A percentile compares a stretch with the other conserved stretches of the same genome.
Conservation (phyloP, 495 filamentous ascomycete genomes). For the Wilcoxina mikolae region DNA sequence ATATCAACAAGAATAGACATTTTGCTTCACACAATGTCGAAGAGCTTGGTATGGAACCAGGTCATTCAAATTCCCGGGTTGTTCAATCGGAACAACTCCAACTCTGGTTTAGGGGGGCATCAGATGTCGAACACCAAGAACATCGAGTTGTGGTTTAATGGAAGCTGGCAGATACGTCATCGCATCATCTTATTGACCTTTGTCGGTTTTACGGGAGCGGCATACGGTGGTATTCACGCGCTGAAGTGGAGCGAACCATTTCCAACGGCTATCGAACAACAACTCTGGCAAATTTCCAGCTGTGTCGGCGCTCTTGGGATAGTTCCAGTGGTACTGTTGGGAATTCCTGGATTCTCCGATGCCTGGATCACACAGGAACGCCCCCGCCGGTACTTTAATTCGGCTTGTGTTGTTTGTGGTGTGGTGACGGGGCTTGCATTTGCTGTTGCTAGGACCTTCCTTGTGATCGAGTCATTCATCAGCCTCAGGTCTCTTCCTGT, state of each 20-base stretch:
- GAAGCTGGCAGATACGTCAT: not conserved
- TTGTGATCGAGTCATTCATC: constrained; percentile 8
- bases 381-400: not conserved
- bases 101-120: not conserved
- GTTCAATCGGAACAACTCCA: not conserved
- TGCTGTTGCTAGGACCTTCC: constrained; percentile 1
- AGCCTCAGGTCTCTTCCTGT: not conserved
- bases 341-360: not conserved
- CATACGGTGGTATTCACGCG: constrained; percentile 1
- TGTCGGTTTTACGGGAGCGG: not conserved
- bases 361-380: not conserved
- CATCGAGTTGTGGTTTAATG: not conserved
- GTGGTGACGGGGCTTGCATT: constrained; percentile 5
- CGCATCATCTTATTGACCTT: not conserved
- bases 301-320: not conserved
- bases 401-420: not conserved
- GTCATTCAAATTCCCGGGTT: not conserved
- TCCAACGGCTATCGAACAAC: not conserved
- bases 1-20: not conserved
- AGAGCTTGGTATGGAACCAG: not conserved
- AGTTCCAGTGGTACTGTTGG: not conserved
- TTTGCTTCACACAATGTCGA: not conserved
- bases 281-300: not conserved
- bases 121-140: no score
- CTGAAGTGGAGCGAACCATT: constrained; percentile 1